Base-by-base conservation (phyloP, 1,284 basidiomycete species). In the Tilletia indica region DNA sequence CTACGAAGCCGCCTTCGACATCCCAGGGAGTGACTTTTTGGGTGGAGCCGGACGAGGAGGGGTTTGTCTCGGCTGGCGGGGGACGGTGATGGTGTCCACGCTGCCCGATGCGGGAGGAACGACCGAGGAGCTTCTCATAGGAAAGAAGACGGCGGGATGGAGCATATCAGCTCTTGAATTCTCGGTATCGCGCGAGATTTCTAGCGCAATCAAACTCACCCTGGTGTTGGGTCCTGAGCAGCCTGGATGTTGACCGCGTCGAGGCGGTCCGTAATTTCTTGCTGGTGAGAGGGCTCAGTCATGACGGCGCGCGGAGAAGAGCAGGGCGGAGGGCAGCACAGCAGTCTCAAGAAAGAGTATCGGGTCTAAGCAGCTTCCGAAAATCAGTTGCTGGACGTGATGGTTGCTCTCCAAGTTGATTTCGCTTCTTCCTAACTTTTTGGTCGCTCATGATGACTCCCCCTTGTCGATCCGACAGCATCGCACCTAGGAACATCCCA, bases 1-100 rank as follows among this genome's bases (percentile, higher is more conserved):
- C 93, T 16, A 93, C 90, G 12, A 96, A 91, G 64, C 91, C 92
- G 63, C 96, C 97, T 81, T 97, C 92, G 5, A 99, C 97, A 77
- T 98, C 94, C 92, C 97, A 99, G 25, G 97, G 97, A 0, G 96
- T 99, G 68, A 99, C 91, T 72, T 93, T 89, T 85, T 99, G 96
- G 25, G 21, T 31, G 47, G 66, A 14, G 39, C 19, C n/a, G 36
- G 61, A 64, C n/a, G 51, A 54, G n/a, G 51, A 54, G 5, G n/a
- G 12, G 61, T 4, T 16, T 34, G 61, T 42, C 34, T 25, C 19
- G 4, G 36, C 38, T 14, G 61, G 34, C 36, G 34, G 61, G 14
- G 61, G 34, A 64, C 61, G 36, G 61, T 38, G 14, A 64, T 42
- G 34, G 61, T 39, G 9, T 64, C 61, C 4, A 64, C 61, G 34